Evolutionary conservation across 768 basidiomycete species (phyloP).

Genomic region (Neoboletus brunneissimus): DNA sequence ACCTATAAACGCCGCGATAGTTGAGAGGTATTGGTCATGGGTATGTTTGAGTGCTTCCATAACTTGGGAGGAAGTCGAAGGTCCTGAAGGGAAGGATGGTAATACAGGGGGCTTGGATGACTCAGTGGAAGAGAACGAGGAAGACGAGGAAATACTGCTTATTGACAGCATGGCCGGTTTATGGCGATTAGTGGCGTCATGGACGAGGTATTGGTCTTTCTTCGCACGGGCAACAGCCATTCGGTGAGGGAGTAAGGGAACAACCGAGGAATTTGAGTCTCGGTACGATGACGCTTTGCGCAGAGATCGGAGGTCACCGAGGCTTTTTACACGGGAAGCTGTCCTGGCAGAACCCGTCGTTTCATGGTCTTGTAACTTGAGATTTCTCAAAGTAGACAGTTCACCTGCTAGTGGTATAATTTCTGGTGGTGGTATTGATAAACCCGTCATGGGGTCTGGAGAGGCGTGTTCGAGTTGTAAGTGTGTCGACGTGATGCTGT

Average conservation of each 20-base stretch:
- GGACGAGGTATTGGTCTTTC: conserved; percentile 40
- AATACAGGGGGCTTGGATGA: conserved; percentile 45
- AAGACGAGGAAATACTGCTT: conserved; percentile 71
- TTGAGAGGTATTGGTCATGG: conserved; percentile 88
- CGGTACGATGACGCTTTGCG: conserved; percentile 32
- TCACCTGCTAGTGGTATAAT: conserved; percentile 6
- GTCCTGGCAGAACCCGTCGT: conserved; percentile 22
- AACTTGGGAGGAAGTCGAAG: conserved; percentile 64
- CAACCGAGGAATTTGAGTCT: conserved; percentile 36
- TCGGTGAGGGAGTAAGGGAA: conserved; percentile 37
- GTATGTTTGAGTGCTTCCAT: conserved; percentile 76
- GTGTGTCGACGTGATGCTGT: conserved; percentile 16
- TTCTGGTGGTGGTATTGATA: conserved; percentile 10
- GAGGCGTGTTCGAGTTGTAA: conserved; percentile 15
- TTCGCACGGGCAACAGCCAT: conserved; percentile 27
- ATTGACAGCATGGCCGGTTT: conserved; percentile 49
- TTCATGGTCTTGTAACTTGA: conserved; percentile 24
- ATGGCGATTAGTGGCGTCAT: conserved; percentile 40
- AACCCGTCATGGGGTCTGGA: conserved; percentile 14
- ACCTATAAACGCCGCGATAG: conserved; percentile 96
- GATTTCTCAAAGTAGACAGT: conserved; percentile 34
- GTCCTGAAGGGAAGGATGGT: conserved; percentile 66
- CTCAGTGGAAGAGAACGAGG: conserved; percentile 64
- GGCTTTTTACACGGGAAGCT: conserved; percentile 48
- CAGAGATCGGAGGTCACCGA: conserved; percentile 46